These are phyloP conservation scores for Gossypioides kirkii DNA, from an alignment of 345 rosid genomes.

Conservation along the genomic window DNA sequence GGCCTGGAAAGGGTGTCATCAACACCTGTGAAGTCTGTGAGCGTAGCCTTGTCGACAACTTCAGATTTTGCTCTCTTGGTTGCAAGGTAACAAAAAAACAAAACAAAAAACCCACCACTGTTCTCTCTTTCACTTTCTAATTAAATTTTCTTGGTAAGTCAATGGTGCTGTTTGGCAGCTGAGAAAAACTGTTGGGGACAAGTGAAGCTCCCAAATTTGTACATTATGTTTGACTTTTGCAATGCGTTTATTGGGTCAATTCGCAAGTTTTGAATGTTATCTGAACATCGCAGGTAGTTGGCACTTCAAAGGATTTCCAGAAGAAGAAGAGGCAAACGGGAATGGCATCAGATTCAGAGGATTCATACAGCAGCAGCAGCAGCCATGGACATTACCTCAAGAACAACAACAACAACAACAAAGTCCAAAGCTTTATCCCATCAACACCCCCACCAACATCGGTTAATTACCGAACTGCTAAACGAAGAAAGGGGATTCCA, in stretches of 20 bases:
- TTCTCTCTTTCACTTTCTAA: neutral
- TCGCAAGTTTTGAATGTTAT: neutral
- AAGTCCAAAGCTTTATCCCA: constrained; percentile 58
- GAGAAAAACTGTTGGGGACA: neutral
- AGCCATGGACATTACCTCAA: constrained; percentile 33
- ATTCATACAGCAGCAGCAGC: constrained; percentile 56
- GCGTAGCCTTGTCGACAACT: constrained; percentile 91
- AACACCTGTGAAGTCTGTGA: constrained; percentile 92
- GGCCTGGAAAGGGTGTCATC: constrained; percentile 92
- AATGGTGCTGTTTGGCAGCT: constrained; percentile 9
- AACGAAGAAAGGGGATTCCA: constrained; percentile 92
- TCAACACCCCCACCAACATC: constrained; percentile 83
- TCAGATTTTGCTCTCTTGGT: constrained; percentile 94
- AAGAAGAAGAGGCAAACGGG: constrained; percentile 45
- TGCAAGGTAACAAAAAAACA: constrained; percentile 55
- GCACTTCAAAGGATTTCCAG: constrained; percentile 49
- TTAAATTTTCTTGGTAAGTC: neutral
- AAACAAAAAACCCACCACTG: neutral
- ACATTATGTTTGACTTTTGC: neutral
- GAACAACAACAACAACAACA: constrained; percentile 21
- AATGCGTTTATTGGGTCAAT: neutral
- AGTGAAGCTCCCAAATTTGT: too few species aligned
- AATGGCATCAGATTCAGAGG: constrained; percentile 60
- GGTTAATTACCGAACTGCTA: constrained; percentile 43
- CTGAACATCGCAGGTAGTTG: constrained; percentile 43